Evolutionary conservation across 1,139 yeast species (phyloP).

Genomic region (Kodamaea derodonti): DNA sequence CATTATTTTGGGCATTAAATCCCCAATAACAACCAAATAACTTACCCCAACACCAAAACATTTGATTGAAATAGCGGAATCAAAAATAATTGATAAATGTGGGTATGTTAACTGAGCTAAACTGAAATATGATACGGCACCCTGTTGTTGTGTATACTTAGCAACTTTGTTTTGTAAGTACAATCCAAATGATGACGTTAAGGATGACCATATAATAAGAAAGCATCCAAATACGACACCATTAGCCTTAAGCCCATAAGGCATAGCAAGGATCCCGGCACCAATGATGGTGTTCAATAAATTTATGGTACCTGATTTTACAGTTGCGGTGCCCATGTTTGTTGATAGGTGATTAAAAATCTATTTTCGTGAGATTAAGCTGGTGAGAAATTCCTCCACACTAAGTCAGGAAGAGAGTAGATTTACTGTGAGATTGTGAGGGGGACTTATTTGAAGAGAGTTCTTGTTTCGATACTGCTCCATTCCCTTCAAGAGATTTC

Average conservation of each 20-base stretch:
- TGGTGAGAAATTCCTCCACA: no score
- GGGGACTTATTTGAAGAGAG: no score
- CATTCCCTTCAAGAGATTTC: no score
- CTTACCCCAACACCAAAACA: conserved; percentile 91
- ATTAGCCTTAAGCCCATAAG: conserved; percentile 49
- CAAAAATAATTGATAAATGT: conserved; percentile 37
- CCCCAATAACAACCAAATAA: conserved; percentile 85
- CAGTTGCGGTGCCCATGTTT: conserved; percentile 30
- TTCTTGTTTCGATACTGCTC: no score
- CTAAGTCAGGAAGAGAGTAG: no score
- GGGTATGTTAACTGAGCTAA: conserved; percentile 55
- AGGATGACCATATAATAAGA: conserved; percentile 45
- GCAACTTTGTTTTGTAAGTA: conserved; percentile 50
- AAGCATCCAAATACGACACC: conserved; percentile 47
- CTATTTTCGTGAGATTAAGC: no score
- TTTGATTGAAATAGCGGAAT: conserved; percentile 54
- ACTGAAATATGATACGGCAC: conserved; percentile 50
- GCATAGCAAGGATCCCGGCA: conserved; percentile 58
- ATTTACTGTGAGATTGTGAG: no score
- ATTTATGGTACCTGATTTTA: conserved; percentile 50
- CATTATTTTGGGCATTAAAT: conserved; percentile 76
- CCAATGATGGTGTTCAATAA: conserved; percentile 53
- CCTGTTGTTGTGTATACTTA: conserved; percentile 45
- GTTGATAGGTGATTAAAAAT: neutral
- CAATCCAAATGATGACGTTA: conserved; percentile 51